Percentiles rank a stretch among this genome's conserved stretches.
These are phyloP conservation scores for Russula dissimulans DNA, from an alignment of 768 basidiomycete species.

Conservation along the genomic window DNA sequence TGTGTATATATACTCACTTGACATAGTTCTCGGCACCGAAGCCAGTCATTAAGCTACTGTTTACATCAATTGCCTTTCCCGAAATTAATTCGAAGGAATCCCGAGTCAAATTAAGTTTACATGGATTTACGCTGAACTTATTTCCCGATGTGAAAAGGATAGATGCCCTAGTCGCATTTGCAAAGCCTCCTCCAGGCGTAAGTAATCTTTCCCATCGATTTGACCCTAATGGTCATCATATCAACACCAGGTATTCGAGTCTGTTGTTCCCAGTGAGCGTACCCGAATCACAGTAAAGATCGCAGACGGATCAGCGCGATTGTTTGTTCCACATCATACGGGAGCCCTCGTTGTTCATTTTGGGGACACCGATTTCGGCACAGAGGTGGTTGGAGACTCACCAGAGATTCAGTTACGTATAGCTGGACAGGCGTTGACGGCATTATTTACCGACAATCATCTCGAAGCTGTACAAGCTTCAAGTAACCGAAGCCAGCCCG, in stretches of 20 bases:
- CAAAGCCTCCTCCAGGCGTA: conserved; percentile 84
- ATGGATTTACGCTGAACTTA: conserved; percentile 53
- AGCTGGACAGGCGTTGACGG: conserved; percentile 37
- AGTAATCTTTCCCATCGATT: conserved; percentile 24
- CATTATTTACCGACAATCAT: conserved; percentile 52
- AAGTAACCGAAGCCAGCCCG: conserved; percentile 7
- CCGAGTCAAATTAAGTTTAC: conserved; percentile 51
- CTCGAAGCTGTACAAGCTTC: conserved; percentile 23
- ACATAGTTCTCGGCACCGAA: conserved; percentile 28
- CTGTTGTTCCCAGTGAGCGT: conserved; percentile 83
- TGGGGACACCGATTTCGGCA: conserved; percentile 58
- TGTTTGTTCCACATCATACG: conserved; percentile 45
- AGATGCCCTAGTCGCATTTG: conserved; percentile 50
- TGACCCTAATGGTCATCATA: not conserved
- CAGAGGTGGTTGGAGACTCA: conserved; percentile 63
- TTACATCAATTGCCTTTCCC: conserved; percentile 53
- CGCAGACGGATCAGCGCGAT: conserved; percentile 55
- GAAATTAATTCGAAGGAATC: conserved; percentile 72
- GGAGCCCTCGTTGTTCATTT: conserved; percentile 63
- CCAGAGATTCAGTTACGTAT: conserved; percentile 45
- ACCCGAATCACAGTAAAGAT: conserved; percentile 63
- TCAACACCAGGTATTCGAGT: conserved; percentile 68
- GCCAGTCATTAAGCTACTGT: conserved; percentile 52
- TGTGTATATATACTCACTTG: not conserved
- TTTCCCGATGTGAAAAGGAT: conserved; percentile 56